Conservation (phyloP, 2,329 filamentous ascomycete genomes). For the Fusarium circinatum region DNA sequence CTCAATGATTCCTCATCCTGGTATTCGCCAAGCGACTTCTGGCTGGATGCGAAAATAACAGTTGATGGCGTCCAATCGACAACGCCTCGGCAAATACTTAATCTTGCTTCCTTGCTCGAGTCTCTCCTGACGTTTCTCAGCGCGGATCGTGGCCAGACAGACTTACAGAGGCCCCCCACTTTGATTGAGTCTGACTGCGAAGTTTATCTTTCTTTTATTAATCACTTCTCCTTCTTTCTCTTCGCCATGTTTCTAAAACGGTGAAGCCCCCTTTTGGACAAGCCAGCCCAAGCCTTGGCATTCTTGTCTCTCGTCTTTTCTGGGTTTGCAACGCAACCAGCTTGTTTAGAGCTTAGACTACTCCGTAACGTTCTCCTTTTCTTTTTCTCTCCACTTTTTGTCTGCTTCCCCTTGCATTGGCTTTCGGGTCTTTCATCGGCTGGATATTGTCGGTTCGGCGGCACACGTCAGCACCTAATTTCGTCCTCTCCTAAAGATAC, state of each 20-base stretch:
- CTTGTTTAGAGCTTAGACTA: background rate
- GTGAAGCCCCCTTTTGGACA: constrained; percentile 6
- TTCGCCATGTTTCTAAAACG: background rate
- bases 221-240: background rate
- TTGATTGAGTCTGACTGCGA: background rate
- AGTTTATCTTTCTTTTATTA: background rate
- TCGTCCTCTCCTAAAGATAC: constrained; percentile 8
- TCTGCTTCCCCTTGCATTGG: constrained; percentile 20
- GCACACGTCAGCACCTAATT: constrained; percentile 43
- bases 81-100: constrained; percentile 2
- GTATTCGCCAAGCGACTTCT: constrained; percentile 10
- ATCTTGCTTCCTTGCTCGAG: background rate
- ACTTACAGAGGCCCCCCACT: background rate
- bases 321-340: background rate
- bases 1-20: background rate
- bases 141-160: background rate
- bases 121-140: constrained; percentile 14
- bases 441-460: constrained; percentile 3
- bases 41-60: constrained; percentile 6
- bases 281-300: background rate
- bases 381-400: constrained; percentile 20
- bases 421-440: background rate
- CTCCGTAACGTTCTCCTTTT: constrained; percentile 4
- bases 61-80: background rate
- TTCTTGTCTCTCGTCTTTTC: background rate